A percentile compares a stretch with the other conserved stretches of the same genome.
phyloP scores from a whole-genome alignment of 192 early-diverging fungal genomes.

The Backusella tuberculispora region DNA sequence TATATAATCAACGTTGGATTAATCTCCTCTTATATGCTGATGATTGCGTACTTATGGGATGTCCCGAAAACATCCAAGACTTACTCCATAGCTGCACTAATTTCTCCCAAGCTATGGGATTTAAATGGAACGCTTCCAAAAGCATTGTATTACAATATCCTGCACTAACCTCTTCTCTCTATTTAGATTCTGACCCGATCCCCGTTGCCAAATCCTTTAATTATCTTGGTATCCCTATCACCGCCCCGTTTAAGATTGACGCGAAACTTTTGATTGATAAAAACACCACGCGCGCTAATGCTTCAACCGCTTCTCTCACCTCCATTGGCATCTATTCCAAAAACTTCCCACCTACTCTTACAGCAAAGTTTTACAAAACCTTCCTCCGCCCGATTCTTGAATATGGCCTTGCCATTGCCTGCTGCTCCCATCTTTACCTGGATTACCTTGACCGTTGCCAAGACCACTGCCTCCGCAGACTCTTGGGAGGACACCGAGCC shows the following conservation, averaged over 20 bases:
- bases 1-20: neutral
- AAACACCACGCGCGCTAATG: neutral
- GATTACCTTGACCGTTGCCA: no score
- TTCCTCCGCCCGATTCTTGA: neutral
- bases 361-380: neutral
- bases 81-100: neutral
- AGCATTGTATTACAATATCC: neutral
- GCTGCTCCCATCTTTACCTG: neutral
- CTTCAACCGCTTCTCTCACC: neutral
- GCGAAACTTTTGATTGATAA: neutral
- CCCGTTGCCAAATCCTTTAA: neutral
- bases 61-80: neutral
- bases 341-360: neutral
- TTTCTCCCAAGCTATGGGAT: neutral
- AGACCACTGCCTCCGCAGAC: no score
- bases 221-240: neutral
- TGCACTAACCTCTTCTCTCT: neutral
- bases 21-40: no score
- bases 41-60: neutral
- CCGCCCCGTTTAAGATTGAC: neutral
- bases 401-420: neutral
- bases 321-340: neutral
- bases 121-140: neutral
- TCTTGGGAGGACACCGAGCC: no score
- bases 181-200: neutral